Percentiles rank a stretch among this genome's conserved stretches.
Evolutionary conservation across 2,329 filamentous ascomycete species (phyloP).

Genomic region (Fusarium sp.): DNA sequence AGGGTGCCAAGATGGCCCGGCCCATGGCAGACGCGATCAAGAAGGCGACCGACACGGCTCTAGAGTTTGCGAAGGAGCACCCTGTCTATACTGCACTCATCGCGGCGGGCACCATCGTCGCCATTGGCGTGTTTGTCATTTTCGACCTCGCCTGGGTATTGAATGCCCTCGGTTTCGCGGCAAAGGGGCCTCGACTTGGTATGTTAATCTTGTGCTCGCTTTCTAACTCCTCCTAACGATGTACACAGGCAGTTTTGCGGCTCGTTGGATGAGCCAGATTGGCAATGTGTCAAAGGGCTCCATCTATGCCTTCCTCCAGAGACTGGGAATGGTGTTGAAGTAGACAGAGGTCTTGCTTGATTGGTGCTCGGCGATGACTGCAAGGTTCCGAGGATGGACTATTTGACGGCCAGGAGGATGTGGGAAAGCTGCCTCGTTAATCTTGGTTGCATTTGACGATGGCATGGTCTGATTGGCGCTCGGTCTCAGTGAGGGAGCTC

Average conservation of each 20-base stretch:
- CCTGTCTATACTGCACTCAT: slow-evolving; percentile 37
- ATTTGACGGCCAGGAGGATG: background rate
- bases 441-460: background rate
- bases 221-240: background rate
- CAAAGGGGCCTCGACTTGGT: slow-evolving; percentile 30
- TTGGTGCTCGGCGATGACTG: background rate
- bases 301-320: slow-evolving; percentile 39
- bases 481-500: background rate
- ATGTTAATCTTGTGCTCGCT: background rate
- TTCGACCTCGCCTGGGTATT: slow-evolving; percentile 38
- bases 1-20: slow-evolving; percentile 14
- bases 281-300: slow-evolving; percentile 31
- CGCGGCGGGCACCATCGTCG: slow-evolving; percentile 28
- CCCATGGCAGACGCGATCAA: slow-evolving; percentile 28
- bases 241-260: slow-evolving; percentile 35
- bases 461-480: background rate
- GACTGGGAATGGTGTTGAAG: slow-evolving; percentile 33
- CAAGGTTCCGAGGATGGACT: background rate
- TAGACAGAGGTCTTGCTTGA: background rate
- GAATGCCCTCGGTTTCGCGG: slow-evolving; percentile 37
- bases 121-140: slow-evolving; percentile 33
- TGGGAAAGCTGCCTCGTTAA: background rate
- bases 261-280: slow-evolving; percentile 42
- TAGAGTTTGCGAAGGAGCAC: slow-evolving; percentile 37
- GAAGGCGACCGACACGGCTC: slow-evolving; percentile 12